Base-by-base conservation (phyloP, 73 alveolate species). In the Chromera velia region DNA sequence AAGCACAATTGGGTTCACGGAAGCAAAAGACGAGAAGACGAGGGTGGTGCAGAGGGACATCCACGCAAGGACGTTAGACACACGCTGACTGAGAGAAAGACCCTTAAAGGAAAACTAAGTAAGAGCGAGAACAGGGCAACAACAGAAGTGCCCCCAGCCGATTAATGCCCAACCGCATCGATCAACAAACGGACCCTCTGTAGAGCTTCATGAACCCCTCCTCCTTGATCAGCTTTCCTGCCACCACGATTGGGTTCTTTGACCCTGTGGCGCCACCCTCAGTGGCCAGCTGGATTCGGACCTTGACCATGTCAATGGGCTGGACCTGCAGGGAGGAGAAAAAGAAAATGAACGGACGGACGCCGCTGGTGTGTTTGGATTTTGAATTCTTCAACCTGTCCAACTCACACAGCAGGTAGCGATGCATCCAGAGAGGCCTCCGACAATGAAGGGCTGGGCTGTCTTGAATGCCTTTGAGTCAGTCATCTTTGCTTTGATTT, bases 361-460 rank as follows among this genome's bases (percentile, higher is more conserved):
- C 55, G 13, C 22, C 4, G 55, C 13, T 4, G 13, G 55, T 7
- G 55, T 4, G 22, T 13, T 13, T 40, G 55, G 13, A 7, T 4
- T 40, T 13, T 7, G 22, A 40, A 4, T 13, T 40, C 4, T 40
- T 40, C 4, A 7, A 4, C 13, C 22, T 40, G 55, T 40, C 22
- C 13, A 7, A 13, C 55, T 40, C 55, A 40, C 68, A 49, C 74
- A 78, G 62, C 90, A 81, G 34, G 97, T 91, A 26, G 97, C 97
- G 27, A 73, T 70, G 82, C 89, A 86, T 49, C 97, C 97, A 19
- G 97, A 86, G 81, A 81, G 33, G 27, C 97, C 97, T 34, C 97
- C 97, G 33, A 89, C 89, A 0, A 78, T 69, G 81, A 91, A 91
- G 22, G 55, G 55, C 55, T 40, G 55, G 22, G 13, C 55, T 13